A percentile compares a stretch with the other conserved stretches of the same genome.
Evolutionary conservation across 1,284 basidiomycete species (phyloP).

Genomic region (Xanthoconium separans): DNA sequence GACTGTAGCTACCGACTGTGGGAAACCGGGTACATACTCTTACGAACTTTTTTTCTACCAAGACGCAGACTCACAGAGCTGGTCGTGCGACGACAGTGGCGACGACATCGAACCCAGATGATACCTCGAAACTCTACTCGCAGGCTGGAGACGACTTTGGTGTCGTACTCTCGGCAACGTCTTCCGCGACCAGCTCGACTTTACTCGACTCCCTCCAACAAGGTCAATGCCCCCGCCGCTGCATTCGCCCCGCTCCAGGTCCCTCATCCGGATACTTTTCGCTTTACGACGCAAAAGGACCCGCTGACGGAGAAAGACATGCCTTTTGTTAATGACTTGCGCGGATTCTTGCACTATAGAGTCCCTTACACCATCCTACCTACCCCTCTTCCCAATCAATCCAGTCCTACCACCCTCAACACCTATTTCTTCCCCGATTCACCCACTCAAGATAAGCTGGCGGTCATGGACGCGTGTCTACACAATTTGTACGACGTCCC

Average conservation of each 20-base stretch:
- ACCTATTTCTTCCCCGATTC: slow-evolving; percentile 66
- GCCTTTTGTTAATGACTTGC: slow-evolving; percentile 36
- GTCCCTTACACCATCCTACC: slow-evolving; percentile 59
- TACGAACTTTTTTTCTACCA: slow-evolving; percentile 6
- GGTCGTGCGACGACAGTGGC: slow-evolving; percentile 15
- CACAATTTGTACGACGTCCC: slow-evolving; percentile 69
- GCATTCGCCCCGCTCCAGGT: slow-evolving; percentile 42
- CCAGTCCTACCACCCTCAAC: slow-evolving; percentile 35
- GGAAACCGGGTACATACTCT: too few relatives aligned
- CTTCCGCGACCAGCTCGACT: slow-evolving; percentile 55
- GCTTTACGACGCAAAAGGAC: slow-evolving; percentile 31
- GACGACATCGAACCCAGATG: slow-evolving; percentile 33
- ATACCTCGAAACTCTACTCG: slow-evolving; percentile 44
- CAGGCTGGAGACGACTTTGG: slow-evolving; percentile 57
- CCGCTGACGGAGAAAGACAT: slow-evolving; percentile 19
- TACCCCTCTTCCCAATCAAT: slow-evolving; percentile 54
- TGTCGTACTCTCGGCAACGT: slow-evolving; percentile 59
- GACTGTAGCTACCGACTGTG: too few relatives aligned
- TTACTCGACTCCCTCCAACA: slow-evolving; percentile 61
- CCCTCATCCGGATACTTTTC: slow-evolving; percentile 39
- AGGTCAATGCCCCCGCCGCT: slow-evolving; percentile 49
- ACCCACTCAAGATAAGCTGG: slow-evolving; percentile 62
- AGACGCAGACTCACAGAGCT: background rate
- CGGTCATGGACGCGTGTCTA: slow-evolving; percentile 79
- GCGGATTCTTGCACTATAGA: slow-evolving; percentile 48